phyloP scores from a whole-genome alignment of 2,329 filamentous ascomycete genomes.

The Trichoderma brevicompactum region DNA sequence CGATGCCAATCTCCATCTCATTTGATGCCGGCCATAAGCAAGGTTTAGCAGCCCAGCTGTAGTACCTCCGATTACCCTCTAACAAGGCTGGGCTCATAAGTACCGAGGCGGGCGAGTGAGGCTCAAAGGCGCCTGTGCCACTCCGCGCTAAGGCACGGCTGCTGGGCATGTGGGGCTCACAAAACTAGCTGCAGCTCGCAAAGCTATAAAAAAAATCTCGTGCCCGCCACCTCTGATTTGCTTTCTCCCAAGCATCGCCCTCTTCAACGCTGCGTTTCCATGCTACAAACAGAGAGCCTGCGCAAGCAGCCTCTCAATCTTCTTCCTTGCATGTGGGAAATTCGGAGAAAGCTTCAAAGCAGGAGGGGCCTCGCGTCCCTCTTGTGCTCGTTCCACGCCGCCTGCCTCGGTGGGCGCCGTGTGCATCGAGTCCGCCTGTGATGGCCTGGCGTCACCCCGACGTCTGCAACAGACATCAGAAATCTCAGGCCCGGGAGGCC shows the following conservation, averaged over 20 bases:
- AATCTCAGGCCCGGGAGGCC: conserved; percentile 66
- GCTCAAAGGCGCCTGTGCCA: not conserved
- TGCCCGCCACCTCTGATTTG: conserved; percentile 37
- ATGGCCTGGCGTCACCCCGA: conserved; percentile 80
- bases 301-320: conserved; percentile 32
- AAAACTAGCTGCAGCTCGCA: not conserved
- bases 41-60: too few relatives aligned
- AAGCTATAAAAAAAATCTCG: conserved; percentile 22
- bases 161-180: conserved; percentile 18
- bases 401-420: conserved; percentile 10
- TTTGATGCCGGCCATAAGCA: too few relatives aligned
- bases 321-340: conserved; percentile 82
- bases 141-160: not conserved
- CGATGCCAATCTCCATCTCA: too few relatives aligned
- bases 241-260: conserved; percentile 67
- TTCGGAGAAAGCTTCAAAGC: conserved; percentile 90
- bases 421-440: conserved; percentile 68
- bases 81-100: too few relatives aligned
- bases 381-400: conserved; percentile 37
- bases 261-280: conserved; percentile 94
- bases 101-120: too few relatives aligned
- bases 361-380: conserved; percentile 3
- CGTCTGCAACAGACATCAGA: conserved; percentile 93
- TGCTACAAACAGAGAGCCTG: conserved; percentile 74
- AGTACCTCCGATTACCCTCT: too few relatives aligned